Evolutionary conservation across 176 grass and related monocot genomes (phyloP).

Genomic region (Luzula sylvatica): DNA sequence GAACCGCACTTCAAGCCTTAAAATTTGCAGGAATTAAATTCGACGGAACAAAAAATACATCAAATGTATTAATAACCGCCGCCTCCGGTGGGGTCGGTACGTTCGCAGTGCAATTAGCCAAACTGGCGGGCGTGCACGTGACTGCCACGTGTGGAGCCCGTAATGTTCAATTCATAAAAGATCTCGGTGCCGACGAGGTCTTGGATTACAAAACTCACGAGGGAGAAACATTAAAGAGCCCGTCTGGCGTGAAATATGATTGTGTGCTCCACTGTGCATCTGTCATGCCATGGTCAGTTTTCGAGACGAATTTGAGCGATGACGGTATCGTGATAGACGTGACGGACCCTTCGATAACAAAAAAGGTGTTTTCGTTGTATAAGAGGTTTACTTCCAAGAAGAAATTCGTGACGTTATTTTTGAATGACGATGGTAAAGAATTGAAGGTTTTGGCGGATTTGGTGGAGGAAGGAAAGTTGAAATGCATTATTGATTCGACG

Average conservation of each 20-base stretch:
- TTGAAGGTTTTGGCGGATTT: slow-evolving; percentile 5
- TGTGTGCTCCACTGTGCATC: slow-evolving; percentile 32
- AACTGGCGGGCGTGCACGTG: slow-evolving; percentile 26
- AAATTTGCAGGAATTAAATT: slow-evolving; percentile 26
- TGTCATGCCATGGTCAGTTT: slow-evolving; percentile 25
- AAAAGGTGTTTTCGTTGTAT: too few species aligned
- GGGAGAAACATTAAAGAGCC: slow-evolving; percentile 16
- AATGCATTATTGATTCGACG: slow-evolving; percentile 9
- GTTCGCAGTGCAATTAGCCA: slow-evolving; percentile 41
- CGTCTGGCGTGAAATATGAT: slow-evolving; percentile 36
- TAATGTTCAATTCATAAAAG: slow-evolving; percentile 26
- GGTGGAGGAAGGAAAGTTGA: slow-evolving; percentile 21
- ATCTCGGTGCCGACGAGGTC: slow-evolving; percentile 39
- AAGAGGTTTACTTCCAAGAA: slow-evolving; percentile 34
- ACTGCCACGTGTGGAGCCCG: slow-evolving; percentile 42
- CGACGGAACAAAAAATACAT: slow-evolving; percentile 10
- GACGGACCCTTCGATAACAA: not conserved
- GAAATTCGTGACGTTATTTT: slow-evolving; percentile 15
- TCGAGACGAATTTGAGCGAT: slow-evolving; percentile 21
- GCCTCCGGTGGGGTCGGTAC: slow-evolving; percentile 37
- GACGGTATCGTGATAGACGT: slow-evolving; percentile 25
- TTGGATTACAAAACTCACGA: slow-evolving; percentile 36
- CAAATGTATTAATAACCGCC: slow-evolving; percentile 33
- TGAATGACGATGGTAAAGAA: not conserved
- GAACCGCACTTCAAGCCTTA: slow-evolving; percentile 30